Evolutionary conservation across 2,329 filamentous ascomycete species (phyloP), one percentile per base, ranked within the genome.

Genomic region (Akanthomyces lecanii): DNA sequence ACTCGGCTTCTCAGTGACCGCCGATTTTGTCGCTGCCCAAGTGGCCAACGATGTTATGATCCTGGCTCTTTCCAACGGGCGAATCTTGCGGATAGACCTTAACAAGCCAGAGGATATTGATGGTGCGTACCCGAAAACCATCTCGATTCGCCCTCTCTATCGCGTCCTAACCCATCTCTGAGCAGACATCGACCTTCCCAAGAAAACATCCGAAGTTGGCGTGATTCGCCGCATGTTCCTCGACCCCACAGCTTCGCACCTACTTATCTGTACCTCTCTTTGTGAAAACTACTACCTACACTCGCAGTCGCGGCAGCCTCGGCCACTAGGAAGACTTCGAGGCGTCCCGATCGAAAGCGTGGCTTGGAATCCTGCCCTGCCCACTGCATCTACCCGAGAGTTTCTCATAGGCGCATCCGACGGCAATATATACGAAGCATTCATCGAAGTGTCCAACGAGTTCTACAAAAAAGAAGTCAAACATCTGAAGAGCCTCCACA

Each of bases 221-320:
- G 85, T 97, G 59, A 98, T 99, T 72, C 89, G 90, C 69, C 91
- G 90, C 79, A 92, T 99, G 85, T 99, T 99, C 78, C 89, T 99
- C 72, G 95, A 99, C 72, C 94, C 95, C 33, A 97, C 94, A 12
- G 95, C 95, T 33, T 97, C 92, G 6, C 95, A 99, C 78, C 82
- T 99, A 33, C 85, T 99, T 67, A 87, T 99, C 68, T 92, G 90
- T 73, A 99, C 95, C 3, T 89, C 92, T 5, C 85, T 92, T 47
- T 92, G 92, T 73, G 95, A 99, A 76, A 98, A 96, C 78, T 99
- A 93, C 80, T 99, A 99, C 76, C 89, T 99, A 11, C 95, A 99
- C 75, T 94, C 92, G 12, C 94, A 98, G 74, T 95, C 93, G 40
- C 89, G 92, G 68, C 89, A 93, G 67, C 92, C 94, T 2, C 91